Conservation (phyloP, 2,329 filamentous ascomycete species). For the Madurella mycetomatis region DNA sequence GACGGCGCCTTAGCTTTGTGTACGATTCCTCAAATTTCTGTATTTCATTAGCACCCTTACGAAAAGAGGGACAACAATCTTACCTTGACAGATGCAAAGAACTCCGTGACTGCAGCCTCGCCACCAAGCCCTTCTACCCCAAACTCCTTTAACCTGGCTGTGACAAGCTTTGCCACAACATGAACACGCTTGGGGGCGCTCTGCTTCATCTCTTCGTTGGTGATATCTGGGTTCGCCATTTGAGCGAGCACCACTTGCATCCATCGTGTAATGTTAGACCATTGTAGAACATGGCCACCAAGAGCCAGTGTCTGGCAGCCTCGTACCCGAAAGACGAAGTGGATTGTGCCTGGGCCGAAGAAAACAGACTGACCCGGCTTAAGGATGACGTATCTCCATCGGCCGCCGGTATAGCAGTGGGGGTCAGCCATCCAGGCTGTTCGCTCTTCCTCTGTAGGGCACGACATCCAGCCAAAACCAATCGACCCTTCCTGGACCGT, state of each 20-base stretch:
- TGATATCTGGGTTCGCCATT: slow-evolving; percentile 27
- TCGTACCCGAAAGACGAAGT: slow-evolving; percentile 32
- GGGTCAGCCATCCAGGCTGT: slow-evolving; percentile 27
- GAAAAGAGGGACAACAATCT: too few relatives aligned
- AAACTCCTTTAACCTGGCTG: too few relatives aligned
- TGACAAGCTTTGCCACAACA: too few relatives aligned
- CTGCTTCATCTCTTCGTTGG: too few relatives aligned
- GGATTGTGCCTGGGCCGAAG: slow-evolving; percentile 33
- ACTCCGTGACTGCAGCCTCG: too few relatives aligned
- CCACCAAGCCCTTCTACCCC: too few relatives aligned
- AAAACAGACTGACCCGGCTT: slow-evolving; percentile 34
- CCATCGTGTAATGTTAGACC: slow-evolving; percentile 32
- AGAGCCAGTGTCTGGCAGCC: slow-evolving; percentile 30
- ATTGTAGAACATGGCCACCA: slow-evolving; percentile 33
- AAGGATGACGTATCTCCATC: slow-evolving; percentile 32
- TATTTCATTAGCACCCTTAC: too few relatives aligned
- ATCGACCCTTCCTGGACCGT: slow-evolving; percentile 3
- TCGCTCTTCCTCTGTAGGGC: slow-evolving; percentile 25
- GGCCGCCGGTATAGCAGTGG: slow-evolving; percentile 25
- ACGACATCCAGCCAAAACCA: slow-evolving; percentile 33
- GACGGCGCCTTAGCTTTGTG: too few relatives aligned
- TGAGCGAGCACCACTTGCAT: slow-evolving; percentile 29
- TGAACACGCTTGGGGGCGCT: too few relatives aligned
- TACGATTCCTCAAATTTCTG: too few relatives aligned
- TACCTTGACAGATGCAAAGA: too few relatives aligned